Evolutionary conservation across 345 rosid species (phyloP).

Genomic region (Aethionema arabicum): DNA sequence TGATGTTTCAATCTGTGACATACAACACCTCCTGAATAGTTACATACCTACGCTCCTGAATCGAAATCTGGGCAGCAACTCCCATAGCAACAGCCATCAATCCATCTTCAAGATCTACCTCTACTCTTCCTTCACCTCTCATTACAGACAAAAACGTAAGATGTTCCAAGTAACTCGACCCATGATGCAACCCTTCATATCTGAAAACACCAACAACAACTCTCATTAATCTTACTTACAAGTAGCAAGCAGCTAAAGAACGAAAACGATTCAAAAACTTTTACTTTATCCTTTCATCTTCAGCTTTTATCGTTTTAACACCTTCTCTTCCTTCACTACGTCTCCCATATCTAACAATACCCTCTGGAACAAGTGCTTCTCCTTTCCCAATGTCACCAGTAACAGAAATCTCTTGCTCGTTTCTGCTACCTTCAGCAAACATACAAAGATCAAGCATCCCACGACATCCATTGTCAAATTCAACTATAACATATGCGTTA

Average conservation of each 20-base stretch:
- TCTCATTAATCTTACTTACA: too few species aligned
- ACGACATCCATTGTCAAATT: constrained; percentile 86
- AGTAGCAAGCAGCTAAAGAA: too few species aligned
- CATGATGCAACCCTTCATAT: constrained; percentile 89
- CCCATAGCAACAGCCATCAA: constrained; percentile 91
- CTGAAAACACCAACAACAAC: constrained; percentile 38
- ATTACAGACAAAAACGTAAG: constrained; percentile 66
- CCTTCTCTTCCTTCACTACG: constrained; percentile 68
- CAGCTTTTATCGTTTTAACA: constrained; percentile 61
- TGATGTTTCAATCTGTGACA: constrained; percentile 22
- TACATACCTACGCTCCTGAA: constrained; percentile 65
- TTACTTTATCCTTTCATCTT: constrained; percentile 69
- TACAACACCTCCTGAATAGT: constrained; percentile 60
- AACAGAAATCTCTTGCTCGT: constrained; percentile 91
- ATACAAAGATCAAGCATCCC: constrained; percentile 96
- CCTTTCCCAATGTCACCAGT: constrained; percentile 89
- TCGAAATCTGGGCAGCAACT: constrained; percentile 94
- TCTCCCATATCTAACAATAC: constrained; percentile 61
- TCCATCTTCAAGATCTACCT: constrained; percentile 81
- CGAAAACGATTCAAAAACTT: constrained; percentile 17
- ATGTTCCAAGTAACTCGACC: constrained; percentile 95
- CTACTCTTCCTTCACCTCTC: constrained; percentile 55
- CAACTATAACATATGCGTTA: constrained; percentile 81
- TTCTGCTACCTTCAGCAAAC: constrained; percentile 98
- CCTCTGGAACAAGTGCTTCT: constrained; percentile 92